Evolutionary conservation across 2,329 filamentous ascomycete genomes (phyloP).

Genomic region (Alternaria atra): DNA sequence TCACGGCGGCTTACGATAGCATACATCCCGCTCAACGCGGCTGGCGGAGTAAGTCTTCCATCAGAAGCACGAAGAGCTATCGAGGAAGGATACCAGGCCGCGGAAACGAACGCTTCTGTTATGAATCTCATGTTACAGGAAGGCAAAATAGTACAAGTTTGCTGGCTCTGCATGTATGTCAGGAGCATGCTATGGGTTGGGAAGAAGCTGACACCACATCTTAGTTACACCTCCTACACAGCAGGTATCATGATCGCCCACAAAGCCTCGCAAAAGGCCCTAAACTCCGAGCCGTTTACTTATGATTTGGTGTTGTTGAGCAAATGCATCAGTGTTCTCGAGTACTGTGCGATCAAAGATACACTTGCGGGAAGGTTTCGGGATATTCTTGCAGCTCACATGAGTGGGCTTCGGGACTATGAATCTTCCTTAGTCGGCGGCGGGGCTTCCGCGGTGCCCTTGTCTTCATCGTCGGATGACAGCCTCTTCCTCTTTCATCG

Average conservation of each 20-base stretch:
- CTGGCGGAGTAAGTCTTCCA: slow-evolving; percentile 6
- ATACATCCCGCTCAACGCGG: slow-evolving; percentile 8
- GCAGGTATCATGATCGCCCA: slow-evolving; percentile 27
- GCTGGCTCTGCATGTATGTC: slow-evolving; percentile 35
- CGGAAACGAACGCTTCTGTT: slow-evolving; percentile 24
- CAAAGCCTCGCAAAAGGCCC: slow-evolving; percentile 21
- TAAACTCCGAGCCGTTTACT: slow-evolving; percentile 6
- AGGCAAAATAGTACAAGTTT: slow-evolving; percentile 25
- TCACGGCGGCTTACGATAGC: slow-evolving; percentile 23
- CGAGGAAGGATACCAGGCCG: slow-evolving; percentile 28
- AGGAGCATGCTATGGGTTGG: not conserved
- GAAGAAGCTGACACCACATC: not conserved
- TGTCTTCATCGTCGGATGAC: slow-evolving; percentile 3
- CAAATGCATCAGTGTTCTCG: slow-evolving; percentile 15
- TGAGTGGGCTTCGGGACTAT: slow-evolving; percentile 6
- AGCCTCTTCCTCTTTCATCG: slow-evolving; percentile 18
- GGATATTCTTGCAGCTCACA: slow-evolving; percentile 12
- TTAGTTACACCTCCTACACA: slow-evolving; percentile 27
- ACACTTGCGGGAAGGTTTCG: slow-evolving; percentile 11
- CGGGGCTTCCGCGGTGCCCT: not conserved
- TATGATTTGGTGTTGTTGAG: slow-evolving; percentile 15
- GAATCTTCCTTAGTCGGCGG: not conserved
- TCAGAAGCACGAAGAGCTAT: slow-evolving; percentile 15
- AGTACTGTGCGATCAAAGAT: slow-evolving; percentile 18
- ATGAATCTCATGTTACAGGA: slow-evolving; percentile 23